Percentiles rank a stretch among this genome's conserved stretches.
Conservation (phyloP, 2,329 filamentous ascomycete genomes). For the Pseudomassariella vexata region DNA sequence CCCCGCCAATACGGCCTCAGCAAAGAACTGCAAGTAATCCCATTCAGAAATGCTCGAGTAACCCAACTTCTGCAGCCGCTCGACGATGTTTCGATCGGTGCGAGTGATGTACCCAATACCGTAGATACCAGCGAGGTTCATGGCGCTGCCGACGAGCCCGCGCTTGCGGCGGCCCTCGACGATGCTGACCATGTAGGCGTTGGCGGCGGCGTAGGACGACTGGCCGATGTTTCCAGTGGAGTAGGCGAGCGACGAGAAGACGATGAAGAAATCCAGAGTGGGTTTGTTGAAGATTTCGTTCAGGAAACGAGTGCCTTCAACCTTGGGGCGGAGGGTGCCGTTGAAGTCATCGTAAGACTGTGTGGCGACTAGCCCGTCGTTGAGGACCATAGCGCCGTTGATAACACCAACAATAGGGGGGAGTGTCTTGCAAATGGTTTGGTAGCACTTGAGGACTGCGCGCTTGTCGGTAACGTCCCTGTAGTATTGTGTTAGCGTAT, state of each 20-base stretch:
- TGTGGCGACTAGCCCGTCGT: conserved; percentile 25
- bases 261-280: conserved; percentile 28
- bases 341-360: conserved; percentile 25
- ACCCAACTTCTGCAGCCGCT: background rate
- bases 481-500: too few relatives aligned
- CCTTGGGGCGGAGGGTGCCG: conserved; percentile 28
- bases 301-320: conserved; percentile 23
- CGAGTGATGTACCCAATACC: conserved; percentile 2
- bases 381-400: conserved; percentile 31
- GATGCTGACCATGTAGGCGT: conserved; percentile 12
- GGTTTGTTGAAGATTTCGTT: conserved; percentile 20
- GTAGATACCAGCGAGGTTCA: conserved; percentile 1
- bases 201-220: background rate
- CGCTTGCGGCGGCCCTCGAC: conserved; percentile 13
- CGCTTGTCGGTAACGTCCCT: conserved; percentile 13
- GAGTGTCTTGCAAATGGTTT: conserved; percentile 11
- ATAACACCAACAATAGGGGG: conserved; percentile 29
- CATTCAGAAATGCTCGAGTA: conserved; percentile 2
- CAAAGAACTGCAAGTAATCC: conserved; percentile 2
- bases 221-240: conserved; percentile 23
- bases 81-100: background rate
- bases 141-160: background rate
- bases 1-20: conserved; percentile 1
- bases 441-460: conserved; percentile 5
- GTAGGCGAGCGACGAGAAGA: conserved; percentile 27